Evolutionary conservation across 2,329 filamentous ascomycete genomes (phyloP), one percentile per base, ranked within the genome.

Genomic region (Alternaria sp.): DNA sequence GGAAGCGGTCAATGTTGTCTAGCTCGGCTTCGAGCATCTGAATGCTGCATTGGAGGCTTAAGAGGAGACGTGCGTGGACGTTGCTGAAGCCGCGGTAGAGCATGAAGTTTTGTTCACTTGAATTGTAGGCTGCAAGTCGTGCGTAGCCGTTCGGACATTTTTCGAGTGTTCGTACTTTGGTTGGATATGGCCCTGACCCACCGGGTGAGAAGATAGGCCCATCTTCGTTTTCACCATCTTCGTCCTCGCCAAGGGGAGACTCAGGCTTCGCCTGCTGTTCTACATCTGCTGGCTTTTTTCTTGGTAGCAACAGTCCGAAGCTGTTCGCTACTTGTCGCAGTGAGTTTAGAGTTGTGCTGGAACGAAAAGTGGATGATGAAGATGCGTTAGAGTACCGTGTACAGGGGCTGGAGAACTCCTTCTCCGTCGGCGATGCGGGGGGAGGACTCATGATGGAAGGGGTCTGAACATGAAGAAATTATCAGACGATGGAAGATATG

Each of bases 81-180:
- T 72, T 73, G n/a, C 57, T 53, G 57, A 79, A 79, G 8, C 70
- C 61, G 14, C 77, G 68, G 64, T 78, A 79, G 8, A 75, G 66
- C 55, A 70, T 67, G 58, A 78, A 77, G 55, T 72, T 74, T 5
- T 63, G 66, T 37, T 79, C 76, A 49, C 74, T 74, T 6, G 71
- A 63, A 30, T 74, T 67, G 56, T 77, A 77, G 2, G 68, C 67
- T 9, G 77, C 74, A 2, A 78, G 58, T 4, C 62, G 63, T 7
- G 74, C 66, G 60, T 78, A 78, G 5, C 76, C 77, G 18, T 68
- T 30, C 8, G 73, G 70, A 30, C 61, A 70, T 10, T 60, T 26
- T 8, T 78, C 68, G 23, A 75, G 70, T 73, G 37, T 28, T 10
- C 56, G 41, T 6, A 44, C 26, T 3, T 50, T 46, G 41, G 33